Percentiles rank a stretch among this genome's conserved stretches.
phyloP scores from a whole-genome alignment of 192 early-diverging fungal genomes.

The Coemansia sp. region DNA sequence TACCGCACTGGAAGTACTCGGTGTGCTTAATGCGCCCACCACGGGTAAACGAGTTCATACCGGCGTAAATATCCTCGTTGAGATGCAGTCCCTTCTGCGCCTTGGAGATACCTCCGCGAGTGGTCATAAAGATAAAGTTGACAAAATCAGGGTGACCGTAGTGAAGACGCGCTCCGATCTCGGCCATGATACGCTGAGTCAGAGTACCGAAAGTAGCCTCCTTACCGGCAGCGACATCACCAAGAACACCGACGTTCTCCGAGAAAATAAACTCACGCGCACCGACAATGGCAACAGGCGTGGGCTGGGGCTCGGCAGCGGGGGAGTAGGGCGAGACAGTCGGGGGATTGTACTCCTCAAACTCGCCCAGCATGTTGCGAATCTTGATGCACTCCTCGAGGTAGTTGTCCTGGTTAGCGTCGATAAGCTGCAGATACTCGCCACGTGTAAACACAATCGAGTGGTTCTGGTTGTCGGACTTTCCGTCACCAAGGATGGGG shows the following conservation, averaged over 20 bases:
- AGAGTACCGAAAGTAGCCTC: constrained; percentile 84
- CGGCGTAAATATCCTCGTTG: constrained; percentile 91
- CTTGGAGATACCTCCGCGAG: constrained; percentile 82
- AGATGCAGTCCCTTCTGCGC: constrained; percentile 87
- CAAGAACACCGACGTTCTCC: constrained; percentile 76
- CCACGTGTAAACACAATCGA: constrained; percentile 81
- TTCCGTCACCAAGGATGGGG: constrained; percentile 88
- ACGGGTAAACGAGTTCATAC: constrained; percentile 82
- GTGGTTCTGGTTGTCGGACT: constrained; percentile 89
- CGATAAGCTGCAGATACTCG: constrained; percentile 81
- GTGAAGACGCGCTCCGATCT: constrained; percentile 77
- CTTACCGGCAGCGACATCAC: constrained; percentile 88
- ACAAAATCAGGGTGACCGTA: constrained; percentile 90
- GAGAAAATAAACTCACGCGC: constrained; percentile 85
- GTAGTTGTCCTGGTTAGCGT: constrained; percentile 92
- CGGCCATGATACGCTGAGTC: constrained; percentile 81
- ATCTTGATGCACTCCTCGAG: constrained; percentile 89
- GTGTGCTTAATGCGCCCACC: constrained; percentile 86
- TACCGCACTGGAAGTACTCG: constrained; percentile 89
- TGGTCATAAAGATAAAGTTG: constrained; percentile 85
- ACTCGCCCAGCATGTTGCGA: constrained; percentile 79
- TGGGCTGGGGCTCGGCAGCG: constrained; percentile 53
- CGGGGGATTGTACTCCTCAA: constrained; percentile 70
- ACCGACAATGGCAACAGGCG: constrained; percentile 84
- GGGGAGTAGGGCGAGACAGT: constrained; percentile 67